Conservation (phyloP, 164 flowering plant species). For the Buxus sempervirens region DNA sequence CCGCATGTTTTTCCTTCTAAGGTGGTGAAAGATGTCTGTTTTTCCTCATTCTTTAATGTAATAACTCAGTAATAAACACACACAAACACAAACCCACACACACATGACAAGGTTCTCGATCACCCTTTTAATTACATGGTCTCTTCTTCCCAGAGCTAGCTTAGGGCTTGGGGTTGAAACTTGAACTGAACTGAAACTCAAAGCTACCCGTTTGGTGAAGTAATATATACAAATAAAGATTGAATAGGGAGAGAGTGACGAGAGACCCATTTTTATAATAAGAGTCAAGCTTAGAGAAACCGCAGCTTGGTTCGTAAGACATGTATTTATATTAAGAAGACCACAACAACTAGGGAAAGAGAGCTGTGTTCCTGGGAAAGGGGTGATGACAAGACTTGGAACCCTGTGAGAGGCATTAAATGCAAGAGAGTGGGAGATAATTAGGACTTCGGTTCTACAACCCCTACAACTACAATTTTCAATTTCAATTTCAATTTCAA, state of each 20-base stretch:
- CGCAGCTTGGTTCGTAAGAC: constrained; percentile 8
- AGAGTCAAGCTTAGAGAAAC: not conserved
- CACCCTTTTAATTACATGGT: not conserved
- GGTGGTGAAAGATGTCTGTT: constrained; percentile 54
- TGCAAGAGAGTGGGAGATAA: constrained; percentile 25
- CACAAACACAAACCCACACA: constrained; percentile 10
- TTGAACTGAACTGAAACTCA: no score
- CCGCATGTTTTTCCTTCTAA: constrained; percentile 35
- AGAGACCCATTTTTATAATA: not conserved
- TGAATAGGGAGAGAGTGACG: no score
- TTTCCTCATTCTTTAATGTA: constrained; percentile 28
- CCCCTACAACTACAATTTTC: no score
- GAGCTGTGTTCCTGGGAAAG: constrained; percentile 54
- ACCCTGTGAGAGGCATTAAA: constrained; percentile 72
- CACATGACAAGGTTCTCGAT: constrained; percentile 16
- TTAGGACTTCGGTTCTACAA: constrained; percentile 36
- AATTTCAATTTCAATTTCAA: constrained; percentile 28
- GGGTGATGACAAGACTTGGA: constrained; percentile 53
- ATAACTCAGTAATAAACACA: not conserved
- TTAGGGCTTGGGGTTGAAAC: constrained; percentile 7
- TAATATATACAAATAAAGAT: not conserved
- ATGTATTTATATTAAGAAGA: constrained; percentile 7
- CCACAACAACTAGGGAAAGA: constrained; percentile 40
- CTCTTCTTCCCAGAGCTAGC: constrained; percentile 19
- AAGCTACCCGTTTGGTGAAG: constrained; percentile 6